Evolutionary conservation across 2,329 filamentous ascomycete species (phyloP).

Genomic region (Talaromyces sp.): DNA sequence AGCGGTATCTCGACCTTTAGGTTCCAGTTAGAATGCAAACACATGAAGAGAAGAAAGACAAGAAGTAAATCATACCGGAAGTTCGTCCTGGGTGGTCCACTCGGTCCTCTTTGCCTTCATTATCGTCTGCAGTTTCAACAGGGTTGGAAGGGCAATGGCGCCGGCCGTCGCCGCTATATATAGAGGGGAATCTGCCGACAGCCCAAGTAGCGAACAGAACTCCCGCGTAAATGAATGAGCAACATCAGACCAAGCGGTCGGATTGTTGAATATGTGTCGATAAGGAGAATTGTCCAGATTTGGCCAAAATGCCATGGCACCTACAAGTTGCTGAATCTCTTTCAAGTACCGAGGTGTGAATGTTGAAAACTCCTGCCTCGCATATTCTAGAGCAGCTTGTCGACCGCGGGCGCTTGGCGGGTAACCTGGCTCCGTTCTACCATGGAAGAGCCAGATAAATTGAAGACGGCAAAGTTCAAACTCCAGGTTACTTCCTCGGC

Average conservation of each 20-base stretch:
- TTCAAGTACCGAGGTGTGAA: slow-evolving; percentile 71
- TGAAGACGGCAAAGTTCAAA: slow-evolving; percentile 90
- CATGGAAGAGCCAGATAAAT: slow-evolving; percentile 82
- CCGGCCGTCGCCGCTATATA: slow-evolving; percentile 92
- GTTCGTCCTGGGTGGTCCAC: slow-evolving; percentile 88
- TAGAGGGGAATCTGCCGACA: slow-evolving; percentile 87
- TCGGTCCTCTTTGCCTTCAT: slow-evolving; percentile 87
- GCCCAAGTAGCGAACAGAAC: slow-evolving; percentile 85
- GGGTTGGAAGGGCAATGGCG: slow-evolving; percentile 80
- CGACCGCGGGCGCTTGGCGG: slow-evolving; percentile 32
- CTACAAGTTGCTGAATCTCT: slow-evolving; percentile 77
- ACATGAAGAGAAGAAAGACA: too few species aligned
- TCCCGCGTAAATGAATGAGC: slow-evolving; percentile 85
- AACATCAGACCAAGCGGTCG: slow-evolving; percentile 75
- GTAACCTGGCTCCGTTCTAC: slow-evolving; percentile 53
- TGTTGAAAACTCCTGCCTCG: slow-evolving; percentile 64
- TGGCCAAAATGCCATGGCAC: slow-evolving; percentile 72
- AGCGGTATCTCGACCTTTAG: slow-evolving; percentile 61
- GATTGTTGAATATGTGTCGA: slow-evolving; percentile 68
- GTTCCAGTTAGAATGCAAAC: neutral
- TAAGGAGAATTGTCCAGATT: slow-evolving; percentile 79
- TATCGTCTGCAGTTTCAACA: slow-evolving; percentile 83
- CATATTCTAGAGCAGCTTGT: slow-evolving; percentile 67
- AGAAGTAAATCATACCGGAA: slow-evolving; percentile 68
- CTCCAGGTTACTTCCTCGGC: slow-evolving; percentile 84